phyloP scores from a whole-genome alignment of 495 filamentous ascomycete species.

The Cladorrhinum samala region DNA sequence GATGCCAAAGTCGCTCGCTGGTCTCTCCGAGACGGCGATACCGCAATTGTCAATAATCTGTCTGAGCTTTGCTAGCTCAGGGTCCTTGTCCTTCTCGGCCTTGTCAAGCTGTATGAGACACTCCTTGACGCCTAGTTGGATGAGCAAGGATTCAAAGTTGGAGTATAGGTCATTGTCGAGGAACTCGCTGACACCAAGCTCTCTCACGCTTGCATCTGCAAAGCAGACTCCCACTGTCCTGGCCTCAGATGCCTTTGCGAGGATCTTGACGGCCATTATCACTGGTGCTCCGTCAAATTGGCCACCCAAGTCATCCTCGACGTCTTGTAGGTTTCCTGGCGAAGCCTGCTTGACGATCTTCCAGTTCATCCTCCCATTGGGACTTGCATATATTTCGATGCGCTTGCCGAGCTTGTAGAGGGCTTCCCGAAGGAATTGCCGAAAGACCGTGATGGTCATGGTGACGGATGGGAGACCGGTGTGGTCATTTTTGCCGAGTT shows the following conservation, averaged over 20 bases:
- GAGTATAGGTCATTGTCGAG: constrained; percentile 97
- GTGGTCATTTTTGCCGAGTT: constrained; percentile 75
- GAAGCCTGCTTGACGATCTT: constrained; percentile 86
- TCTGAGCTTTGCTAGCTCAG: constrained; percentile 79
- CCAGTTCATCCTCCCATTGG: constrained; percentile 76
- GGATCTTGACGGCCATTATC: constrained; percentile 89
- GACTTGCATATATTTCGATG: constrained; percentile 80
- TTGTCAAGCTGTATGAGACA: constrained; percentile 75
- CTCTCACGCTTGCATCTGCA: constrained; percentile 92
- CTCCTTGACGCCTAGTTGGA: constrained; percentile 93
- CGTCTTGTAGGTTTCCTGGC: constrained; percentile 92
- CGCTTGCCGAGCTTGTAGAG: constrained; percentile 86
- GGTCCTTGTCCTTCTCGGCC: constrained; percentile 66
- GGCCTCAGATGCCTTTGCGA: constrained; percentile 76
- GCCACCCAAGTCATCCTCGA: constrained; percentile 91
- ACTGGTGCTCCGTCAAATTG: constrained; percentile 86
- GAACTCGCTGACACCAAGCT: constrained; percentile 96
- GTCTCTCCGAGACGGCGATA: constrained; percentile 75
- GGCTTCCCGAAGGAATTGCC: constrained; percentile 91
- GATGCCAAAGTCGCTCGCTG: constrained; percentile 70
- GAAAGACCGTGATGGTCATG: constrained; percentile 86
- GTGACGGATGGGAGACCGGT: constrained; percentile 87
- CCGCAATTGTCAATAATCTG: constrained; percentile 88
- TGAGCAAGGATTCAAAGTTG: constrained; percentile 93
- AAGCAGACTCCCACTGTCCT: constrained; percentile 93